Evolutionary conservation across 129 eudicot genomes (phyloP).

Genomic region (Lactuca saligna): DNA sequence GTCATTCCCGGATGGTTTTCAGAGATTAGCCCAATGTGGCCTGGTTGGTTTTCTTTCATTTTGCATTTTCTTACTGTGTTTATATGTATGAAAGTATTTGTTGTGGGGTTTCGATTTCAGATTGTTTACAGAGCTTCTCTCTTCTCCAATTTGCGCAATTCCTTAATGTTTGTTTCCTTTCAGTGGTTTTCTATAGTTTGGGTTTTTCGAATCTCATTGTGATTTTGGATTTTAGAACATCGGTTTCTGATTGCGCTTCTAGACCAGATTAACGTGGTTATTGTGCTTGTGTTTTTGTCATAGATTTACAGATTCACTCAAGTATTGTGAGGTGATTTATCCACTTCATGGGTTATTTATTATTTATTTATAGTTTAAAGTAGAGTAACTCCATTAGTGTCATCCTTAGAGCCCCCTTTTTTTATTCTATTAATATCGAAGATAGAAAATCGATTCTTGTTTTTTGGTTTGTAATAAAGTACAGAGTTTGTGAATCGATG

Average conservation of each 20-base stretch:
- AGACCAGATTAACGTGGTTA: neutral
- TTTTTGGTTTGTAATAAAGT: slow-evolving; percentile 2
- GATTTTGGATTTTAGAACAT: too few relatives aligned
- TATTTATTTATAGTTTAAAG: neutral
- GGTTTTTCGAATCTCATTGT: neutral
- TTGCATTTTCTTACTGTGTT: neutral
- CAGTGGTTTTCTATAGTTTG: neutral
- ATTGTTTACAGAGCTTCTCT: neutral
- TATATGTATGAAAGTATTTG: neutral
- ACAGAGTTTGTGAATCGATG: slow-evolving; percentile 2
- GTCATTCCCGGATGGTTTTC: slow-evolving; percentile 96
- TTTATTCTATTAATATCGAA: neutral
- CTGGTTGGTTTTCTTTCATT: slow-evolving; percentile 51
- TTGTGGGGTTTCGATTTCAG: neutral
- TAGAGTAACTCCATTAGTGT: neutral
- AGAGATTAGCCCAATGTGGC: slow-evolving; percentile 99
- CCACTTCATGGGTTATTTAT: neutral
- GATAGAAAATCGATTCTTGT: neutral
- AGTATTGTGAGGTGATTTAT: slow-evolving; percentile 1
- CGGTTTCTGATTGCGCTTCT: too few relatives aligned
- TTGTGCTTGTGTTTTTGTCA: neutral
- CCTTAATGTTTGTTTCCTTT: neutral
- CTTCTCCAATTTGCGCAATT: neutral
- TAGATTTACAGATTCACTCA: neutral
- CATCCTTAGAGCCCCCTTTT: neutral